A percentile compares a stretch with the other conserved stretches of the same genome.
phyloP scores from a whole-genome alignment of 306 rosid genomes.

The Calophaca sinica region DNA sequence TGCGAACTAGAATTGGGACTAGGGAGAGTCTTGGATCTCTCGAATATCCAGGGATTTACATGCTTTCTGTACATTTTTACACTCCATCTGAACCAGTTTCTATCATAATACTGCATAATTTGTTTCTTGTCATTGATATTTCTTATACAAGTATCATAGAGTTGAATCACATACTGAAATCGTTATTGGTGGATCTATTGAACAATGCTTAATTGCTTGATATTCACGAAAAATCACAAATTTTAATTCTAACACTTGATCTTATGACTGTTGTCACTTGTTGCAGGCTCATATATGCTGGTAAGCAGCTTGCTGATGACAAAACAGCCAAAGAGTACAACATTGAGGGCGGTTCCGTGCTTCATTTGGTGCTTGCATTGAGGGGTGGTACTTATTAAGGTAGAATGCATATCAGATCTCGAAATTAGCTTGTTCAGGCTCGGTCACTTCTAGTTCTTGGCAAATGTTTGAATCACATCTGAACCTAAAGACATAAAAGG shows the following conservation, averaged over 20 bases:
- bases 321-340: conserved; percentile 98
- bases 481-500: conserved; percentile 44
- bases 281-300: conserved; percentile 95
- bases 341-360: conserved; percentile 98
- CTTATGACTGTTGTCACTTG: conserved; percentile 30
- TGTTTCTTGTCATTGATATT: conserved; percentile 35
- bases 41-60: neutral
- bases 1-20: neutral
- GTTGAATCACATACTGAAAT: conserved; percentile 9
- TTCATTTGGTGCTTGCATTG: conserved; percentile 92
- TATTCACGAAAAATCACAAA: neutral
- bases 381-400: conserved; percentile 71
- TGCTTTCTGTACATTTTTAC: neutral
- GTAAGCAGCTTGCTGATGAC: conserved; percentile 98
- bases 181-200: conserved; percentile 22
- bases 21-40: neutral
- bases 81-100: conserved; percentile 11
- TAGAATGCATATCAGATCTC: neutral
- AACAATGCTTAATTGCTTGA: conserved; percentile 21
- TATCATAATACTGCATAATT: neutral
- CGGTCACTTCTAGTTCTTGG: conserved; percentile 39
- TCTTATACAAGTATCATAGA: neutral
- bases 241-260: neutral
- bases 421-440: conserved; percentile 41
- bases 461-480: conserved; percentile 47